These are phyloP conservation scores for Podospora appendiculata DNA, from an alignment of 495 filamentous ascomycete genomes.

Conservation along the genomic window DNA sequence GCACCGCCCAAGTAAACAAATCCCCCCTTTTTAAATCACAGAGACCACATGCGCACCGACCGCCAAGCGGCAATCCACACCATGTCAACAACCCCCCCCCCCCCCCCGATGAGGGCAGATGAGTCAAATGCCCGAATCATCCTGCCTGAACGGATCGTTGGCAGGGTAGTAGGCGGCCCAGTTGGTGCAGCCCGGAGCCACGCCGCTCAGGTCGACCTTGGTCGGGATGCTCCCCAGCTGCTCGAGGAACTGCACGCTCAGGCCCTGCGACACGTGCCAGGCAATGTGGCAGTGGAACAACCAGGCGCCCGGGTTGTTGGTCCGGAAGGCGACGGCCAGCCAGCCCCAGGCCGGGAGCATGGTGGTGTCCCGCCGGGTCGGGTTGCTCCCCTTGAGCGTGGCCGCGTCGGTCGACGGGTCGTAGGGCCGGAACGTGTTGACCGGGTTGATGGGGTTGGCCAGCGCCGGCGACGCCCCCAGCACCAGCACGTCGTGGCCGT, in stretches of 20 bases:
- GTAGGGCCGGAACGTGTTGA: slow-evolving; percentile 18
- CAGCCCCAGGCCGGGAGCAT: slow-evolving; percentile 42
- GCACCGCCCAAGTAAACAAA: no score
- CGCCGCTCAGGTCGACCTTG: slow-evolving; percentile 10
- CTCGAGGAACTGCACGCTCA: slow-evolving; percentile 40
- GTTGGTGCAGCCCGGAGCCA: slow-evolving; percentile 14
- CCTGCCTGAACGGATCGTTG: slow-evolving; percentile 14
- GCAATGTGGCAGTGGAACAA: slow-evolving; percentile 38
- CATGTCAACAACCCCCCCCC: no score
- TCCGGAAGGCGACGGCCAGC: slow-evolving; percentile 43
- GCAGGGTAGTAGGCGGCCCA: slow-evolving; percentile 19
- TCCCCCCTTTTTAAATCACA: no score
- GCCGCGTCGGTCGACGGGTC: slow-evolving; percentile 14
- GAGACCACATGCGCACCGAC: no score
- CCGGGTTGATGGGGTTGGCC: slow-evolving; percentile 5
- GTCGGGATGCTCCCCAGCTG: slow-evolving; percentile 17
- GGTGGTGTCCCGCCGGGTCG: slow-evolving; percentile 53
- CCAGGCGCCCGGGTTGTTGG: slow-evolving; percentile 47
- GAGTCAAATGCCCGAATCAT: slow-evolving; percentile 18
- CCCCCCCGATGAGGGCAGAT: no score
- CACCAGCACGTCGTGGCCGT: slow-evolving; percentile 48
- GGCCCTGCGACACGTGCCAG: slow-evolving; percentile 40
- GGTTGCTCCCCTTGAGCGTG: slow-evolving; percentile 30
- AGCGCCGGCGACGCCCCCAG: slow-evolving; percentile 32
- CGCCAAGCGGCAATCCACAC: no score